A percentile compares a stretch with the other conserved stretches of the same genome.
phyloP scores from a whole-genome alignment of 306 rosid species.

The Fragaria ananassa region DNA sequence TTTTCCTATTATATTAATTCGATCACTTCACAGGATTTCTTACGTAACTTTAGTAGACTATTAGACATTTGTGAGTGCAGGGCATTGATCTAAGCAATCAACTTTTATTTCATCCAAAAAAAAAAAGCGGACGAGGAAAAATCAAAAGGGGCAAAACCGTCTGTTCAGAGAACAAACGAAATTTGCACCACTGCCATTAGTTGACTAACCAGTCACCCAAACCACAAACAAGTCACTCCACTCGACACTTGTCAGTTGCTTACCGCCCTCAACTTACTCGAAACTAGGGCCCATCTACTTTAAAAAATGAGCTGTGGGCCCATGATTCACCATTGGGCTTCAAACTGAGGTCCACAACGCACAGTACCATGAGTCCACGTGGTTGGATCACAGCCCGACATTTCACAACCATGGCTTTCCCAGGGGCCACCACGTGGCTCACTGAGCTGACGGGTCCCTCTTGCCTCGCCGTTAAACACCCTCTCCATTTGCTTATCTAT shows the following conservation, averaged over 20 bases:
- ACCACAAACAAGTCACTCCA: too few species aligned
- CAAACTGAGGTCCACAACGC: background rate
- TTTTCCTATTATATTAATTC: too few species aligned
- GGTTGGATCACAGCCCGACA: constrained; percentile 18
- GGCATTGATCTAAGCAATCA: too few species aligned
- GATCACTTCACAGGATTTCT: too few species aligned
- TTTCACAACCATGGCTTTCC: constrained; percentile 28
- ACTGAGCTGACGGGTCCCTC: background rate
- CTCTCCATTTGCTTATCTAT: background rate
- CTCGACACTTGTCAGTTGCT: background rate
- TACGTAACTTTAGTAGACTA: too few species aligned
- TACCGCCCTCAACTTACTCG: background rate
- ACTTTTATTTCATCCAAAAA: too few species aligned
- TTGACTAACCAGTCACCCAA: background rate
- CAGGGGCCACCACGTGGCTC: constrained; percentile 40
- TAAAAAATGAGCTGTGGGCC: background rate
- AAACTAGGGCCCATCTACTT: background rate
- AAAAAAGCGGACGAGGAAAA: too few species aligned
- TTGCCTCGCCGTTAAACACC: background rate
- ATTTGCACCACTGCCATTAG: background rate
- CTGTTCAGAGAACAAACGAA: background rate
- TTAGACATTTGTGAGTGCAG: too few species aligned
- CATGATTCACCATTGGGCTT: background rate
- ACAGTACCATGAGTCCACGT: constrained; percentile 35
- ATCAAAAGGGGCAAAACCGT: background rate